Evolutionary conservation across 345 rosid genomes (phyloP), one percentile per base, ranked within the genome.

Genomic region (Bretschneidera sinensis): DNA sequence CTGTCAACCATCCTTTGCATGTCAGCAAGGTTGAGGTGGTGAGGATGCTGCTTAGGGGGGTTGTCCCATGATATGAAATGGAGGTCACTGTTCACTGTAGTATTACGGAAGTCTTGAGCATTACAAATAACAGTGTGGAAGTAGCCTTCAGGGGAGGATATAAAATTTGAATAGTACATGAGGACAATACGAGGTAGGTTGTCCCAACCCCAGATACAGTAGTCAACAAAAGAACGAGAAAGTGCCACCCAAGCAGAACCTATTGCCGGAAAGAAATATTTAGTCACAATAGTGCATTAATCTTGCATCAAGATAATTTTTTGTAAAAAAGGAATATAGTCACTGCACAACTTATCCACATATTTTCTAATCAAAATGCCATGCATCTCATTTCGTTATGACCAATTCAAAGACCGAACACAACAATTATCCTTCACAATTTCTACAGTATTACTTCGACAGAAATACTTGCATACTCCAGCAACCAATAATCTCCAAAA

Each of bases 241-340:
- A 90, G 86, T 50, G 77, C 89, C 99, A 94, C 88, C 99, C 99
- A 94, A 23, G 99, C 99, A 72, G 97, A 94, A 63, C 99, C 99
- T 94, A 59, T 43, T 33, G 48, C 55, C 52, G 47, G 55, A 23
- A 60, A 51, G 39, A 53, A 73, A 7, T n/a, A 31, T 4, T 33
- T 24, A 57, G 50, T 62, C 24, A 39, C 11, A 39, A 39, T 5
- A 39, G 10, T 2, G 3, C 33, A 28, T 28, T 28, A 28, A 28
- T 23, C 21, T 25, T 6, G 20, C 63, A 60, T 45, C 54, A 25
- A 19, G 63, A 17, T 56, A 59, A 34, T 22, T 59, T 18, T 5
- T 39, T 9, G n/a, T n/a, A n/a, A n/a, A n/a, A 39, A 39, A 39
- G 10, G 1, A n/a, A n/a, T n/a, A 1, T 14, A 39, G 45, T 39